Conservation (phyloP, 2,329 filamentous ascomycete genomes). For the Bipolaris oryzae region DNA sequence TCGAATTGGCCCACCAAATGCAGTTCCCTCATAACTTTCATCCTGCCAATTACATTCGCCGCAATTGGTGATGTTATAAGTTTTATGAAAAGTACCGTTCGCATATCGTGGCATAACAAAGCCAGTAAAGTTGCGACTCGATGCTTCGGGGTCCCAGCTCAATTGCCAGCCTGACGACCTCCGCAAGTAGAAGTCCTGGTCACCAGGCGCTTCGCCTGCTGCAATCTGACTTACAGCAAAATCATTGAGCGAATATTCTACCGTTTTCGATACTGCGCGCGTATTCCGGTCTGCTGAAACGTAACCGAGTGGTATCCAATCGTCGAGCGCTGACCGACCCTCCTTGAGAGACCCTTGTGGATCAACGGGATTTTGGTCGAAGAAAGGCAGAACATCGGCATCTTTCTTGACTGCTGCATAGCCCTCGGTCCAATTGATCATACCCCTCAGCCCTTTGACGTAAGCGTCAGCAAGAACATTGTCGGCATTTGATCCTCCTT, state of each 20-base stretch:
- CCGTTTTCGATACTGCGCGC: constrained; percentile 49
- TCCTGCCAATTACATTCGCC: constrained; percentile 51
- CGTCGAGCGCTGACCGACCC: constrained; percentile 51
- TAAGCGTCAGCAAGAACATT: constrained; percentile 69
- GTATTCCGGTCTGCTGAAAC: constrained; percentile 49
- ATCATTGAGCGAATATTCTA: constrained; percentile 54
- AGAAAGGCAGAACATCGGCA: constrained; percentile 61
- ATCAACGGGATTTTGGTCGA: constrained; percentile 45
- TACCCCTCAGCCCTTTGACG: constrained; percentile 65
- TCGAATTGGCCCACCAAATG: constrained; percentile 37
- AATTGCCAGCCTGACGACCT: constrained; percentile 52
- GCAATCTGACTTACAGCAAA: constrained; percentile 52
- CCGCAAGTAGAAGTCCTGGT: constrained; percentile 48
- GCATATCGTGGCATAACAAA: constrained; percentile 46
- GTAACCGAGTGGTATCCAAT: constrained; percentile 53
- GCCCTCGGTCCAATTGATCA: constrained; percentile 72
- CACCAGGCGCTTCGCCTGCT: constrained; percentile 48
- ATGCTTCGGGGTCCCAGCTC: constrained; percentile 48
- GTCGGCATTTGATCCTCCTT: constrained; percentile 46
- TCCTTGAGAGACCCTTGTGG: constrained; percentile 49
- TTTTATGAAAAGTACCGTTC: constrained; percentile 46
- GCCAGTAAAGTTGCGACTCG: constrained; percentile 46
- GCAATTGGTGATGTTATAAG: constrained; percentile 52
- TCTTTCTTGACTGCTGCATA: constrained; percentile 76
- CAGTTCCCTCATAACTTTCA: constrained; percentile 52